A percentile compares a stretch with the other conserved stretches of the same genome.
Conservation (phyloP, 768 basidiomycete species). For the Mycena vitilis region DNA sequence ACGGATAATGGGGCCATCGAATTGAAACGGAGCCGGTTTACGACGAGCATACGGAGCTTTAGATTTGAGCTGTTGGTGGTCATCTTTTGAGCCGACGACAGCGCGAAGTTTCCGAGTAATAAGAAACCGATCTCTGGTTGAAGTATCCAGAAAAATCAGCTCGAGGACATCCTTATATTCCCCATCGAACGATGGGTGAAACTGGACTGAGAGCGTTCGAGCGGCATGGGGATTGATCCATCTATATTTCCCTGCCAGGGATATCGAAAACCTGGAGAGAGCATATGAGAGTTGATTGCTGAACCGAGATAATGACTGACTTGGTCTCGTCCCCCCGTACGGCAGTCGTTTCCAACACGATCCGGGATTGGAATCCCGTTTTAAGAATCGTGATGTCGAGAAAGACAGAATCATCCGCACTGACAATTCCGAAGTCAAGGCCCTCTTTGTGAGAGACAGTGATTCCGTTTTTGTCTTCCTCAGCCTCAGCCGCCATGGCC, state of each 20-base stretch:
- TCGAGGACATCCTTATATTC: conserved; percentile 61
- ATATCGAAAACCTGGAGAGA: conserved; percentile 46
- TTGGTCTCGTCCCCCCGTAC: conserved; percentile 20
- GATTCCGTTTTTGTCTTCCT: conserved; percentile 61
- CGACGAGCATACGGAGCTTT: conserved; percentile 54
- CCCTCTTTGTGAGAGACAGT: conserved; percentile 52
- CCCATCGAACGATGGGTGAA: conserved; percentile 54
- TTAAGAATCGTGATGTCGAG: conserved; percentile 47
- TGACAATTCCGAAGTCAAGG: conserved; percentile 62
- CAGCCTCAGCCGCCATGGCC: conserved; percentile 54
- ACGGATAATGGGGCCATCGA: conserved; percentile 46
- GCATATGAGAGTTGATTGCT: not conserved
- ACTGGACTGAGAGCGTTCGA: conserved; percentile 45
- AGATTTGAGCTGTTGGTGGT: conserved; percentile 61
- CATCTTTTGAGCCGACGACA: conserved; percentile 60
- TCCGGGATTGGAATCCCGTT: conserved; percentile 29
- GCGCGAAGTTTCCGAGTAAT: conserved; percentile 60
- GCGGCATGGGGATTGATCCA: conserved; percentile 41
- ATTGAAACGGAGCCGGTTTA: conserved; percentile 40
- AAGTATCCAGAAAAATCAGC: conserved; percentile 55
- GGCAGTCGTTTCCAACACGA: conserved; percentile 32
- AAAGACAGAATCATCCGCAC: conserved; percentile 41
- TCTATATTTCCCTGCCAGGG: conserved; percentile 45
- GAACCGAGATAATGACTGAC: conserved; percentile 8
- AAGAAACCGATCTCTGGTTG: conserved; percentile 51